Conservation (phyloP, 2,329 filamentous ascomycete species). For the Claviceps sp. region DNA sequence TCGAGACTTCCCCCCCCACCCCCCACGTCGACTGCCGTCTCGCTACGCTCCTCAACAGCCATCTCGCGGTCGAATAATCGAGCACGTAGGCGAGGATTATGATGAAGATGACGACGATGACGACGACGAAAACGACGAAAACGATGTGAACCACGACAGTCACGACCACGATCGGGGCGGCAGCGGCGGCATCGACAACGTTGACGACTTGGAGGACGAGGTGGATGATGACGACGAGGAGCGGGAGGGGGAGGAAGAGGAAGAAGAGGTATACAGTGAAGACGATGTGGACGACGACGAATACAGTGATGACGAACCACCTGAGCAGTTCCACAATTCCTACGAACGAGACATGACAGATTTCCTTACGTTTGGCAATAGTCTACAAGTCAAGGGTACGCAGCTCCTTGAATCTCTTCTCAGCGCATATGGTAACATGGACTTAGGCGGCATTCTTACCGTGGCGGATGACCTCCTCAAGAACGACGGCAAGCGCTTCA, state of each 20-base stretch:
- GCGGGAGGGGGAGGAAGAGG: conserved; percentile 48
- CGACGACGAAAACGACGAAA: not conserved
- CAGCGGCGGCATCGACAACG: conserved; percentile 40
- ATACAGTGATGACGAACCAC: conserved; percentile 51
- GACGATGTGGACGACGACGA: conserved; percentile 46
- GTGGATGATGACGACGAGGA: conserved; percentile 37
- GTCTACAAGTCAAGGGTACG: conserved; percentile 80
- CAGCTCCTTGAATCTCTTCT: conserved; percentile 31
- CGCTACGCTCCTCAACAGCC: conserved; percentile 53
- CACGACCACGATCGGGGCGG: conserved; percentile 45
- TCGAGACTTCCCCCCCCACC: conserved; percentile 47
- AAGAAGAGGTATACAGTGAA: conserved; percentile 44
- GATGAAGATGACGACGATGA: conserved; percentile 38
- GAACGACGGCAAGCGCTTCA: conserved; percentile 98
- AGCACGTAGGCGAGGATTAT: conserved; percentile 45
- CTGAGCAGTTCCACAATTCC: conserved; percentile 53
- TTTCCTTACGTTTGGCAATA: conserved; percentile 96
- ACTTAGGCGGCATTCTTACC: conserved; percentile 86
- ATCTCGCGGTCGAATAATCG: conserved; percentile 61
- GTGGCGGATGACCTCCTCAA: conserved; percentile 97
- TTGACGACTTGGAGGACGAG: conserved; percentile 42
- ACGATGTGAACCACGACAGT: conserved; percentile 31
- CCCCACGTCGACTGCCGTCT: conserved; percentile 43
- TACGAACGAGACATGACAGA: conserved; percentile 59
- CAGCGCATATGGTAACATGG: conserved; percentile 33